These are phyloP conservation scores for Cyberlindnera mycetangii DNA, from an alignment of 805 yeast species.

Conservation along the genomic window DNA sequence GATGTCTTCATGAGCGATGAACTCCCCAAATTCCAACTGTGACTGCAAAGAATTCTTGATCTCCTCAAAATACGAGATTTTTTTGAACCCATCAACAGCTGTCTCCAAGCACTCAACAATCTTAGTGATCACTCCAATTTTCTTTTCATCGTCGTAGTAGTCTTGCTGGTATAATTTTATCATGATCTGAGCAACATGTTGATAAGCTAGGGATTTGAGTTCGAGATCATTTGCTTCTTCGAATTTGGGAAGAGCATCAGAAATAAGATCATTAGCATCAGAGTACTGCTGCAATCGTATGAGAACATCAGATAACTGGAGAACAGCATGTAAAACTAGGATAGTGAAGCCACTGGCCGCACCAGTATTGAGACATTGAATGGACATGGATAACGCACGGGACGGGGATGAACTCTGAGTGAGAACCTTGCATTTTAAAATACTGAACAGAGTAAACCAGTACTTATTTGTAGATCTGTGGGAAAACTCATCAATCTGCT, in stretches of 20 bases:
- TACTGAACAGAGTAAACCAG: slow-evolving; percentile 44
- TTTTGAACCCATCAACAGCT: slow-evolving; percentile 44
- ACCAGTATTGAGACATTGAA: slow-evolving; percentile 49
- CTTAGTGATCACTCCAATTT: slow-evolving; percentile 14
- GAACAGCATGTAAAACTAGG: slow-evolving; percentile 43
- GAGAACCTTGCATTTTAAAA: slow-evolving; percentile 46
- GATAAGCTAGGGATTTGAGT: slow-evolving; percentile 38
- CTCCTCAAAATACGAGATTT: slow-evolving; percentile 36
- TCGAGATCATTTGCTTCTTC: slow-evolving; percentile 39
- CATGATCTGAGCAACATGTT: slow-evolving; percentile 31
- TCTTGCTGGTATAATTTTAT: slow-evolving; percentile 10
- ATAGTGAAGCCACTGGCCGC: slow-evolving; percentile 43
- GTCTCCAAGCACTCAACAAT: slow-evolving; percentile 38
- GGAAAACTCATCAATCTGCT: slow-evolving; percentile 15
- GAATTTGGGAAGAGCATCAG: slow-evolving; percentile 42
- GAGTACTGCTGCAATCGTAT: slow-evolving; percentile 37
- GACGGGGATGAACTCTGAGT: slow-evolving; percentile 41
- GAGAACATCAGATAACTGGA: slow-evolving; percentile 45
- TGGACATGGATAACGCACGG: slow-evolving; percentile 47
- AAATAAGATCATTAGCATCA: slow-evolving; percentile 43
- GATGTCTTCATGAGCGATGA: slow-evolving; percentile 31
- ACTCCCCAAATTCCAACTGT: slow-evolving; percentile 37
- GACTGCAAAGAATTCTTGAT: slow-evolving; percentile 38
- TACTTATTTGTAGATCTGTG: slow-evolving; percentile 32
- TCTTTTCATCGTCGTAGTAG: background rate